phyloP scores from a whole-genome alignment of 305 asterid species.

The Coffea humblotiana region DNA sequence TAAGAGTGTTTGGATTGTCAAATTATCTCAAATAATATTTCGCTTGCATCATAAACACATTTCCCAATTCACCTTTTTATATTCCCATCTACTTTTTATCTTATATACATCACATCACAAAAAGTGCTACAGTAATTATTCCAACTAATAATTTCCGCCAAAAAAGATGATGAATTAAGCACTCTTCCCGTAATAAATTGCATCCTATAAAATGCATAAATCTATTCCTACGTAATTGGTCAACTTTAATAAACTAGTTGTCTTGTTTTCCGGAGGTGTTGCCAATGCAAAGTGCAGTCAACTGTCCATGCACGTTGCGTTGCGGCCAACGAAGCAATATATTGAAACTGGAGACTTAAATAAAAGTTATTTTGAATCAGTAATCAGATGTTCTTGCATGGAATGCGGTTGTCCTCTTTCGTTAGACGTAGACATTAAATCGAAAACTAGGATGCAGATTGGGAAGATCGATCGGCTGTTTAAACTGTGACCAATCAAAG shows the following conservation, averaged over 20 bases:
- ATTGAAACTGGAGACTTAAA: not conserved
- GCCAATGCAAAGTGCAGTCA: not conserved
- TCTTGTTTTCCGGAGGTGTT: not conserved
- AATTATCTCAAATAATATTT: no score
- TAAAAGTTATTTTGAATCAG: not conserved
- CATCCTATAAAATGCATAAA: not conserved
- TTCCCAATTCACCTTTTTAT: no score
- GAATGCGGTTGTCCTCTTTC: slow-evolving; percentile 19
- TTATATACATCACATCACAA: no score
- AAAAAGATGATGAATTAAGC: no score
- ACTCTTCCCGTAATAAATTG: not conserved
- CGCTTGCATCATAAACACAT: no score
- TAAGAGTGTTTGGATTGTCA: no score
- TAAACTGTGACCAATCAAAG: slow-evolving; percentile 10
- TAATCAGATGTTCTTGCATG: not conserved
- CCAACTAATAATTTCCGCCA: no score
- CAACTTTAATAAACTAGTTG: not conserved
- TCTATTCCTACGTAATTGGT: not conserved
- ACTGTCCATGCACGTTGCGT: not conserved
- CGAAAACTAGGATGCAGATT: not conserved
- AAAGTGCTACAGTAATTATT: no score
- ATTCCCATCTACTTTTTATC: no score
- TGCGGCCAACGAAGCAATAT: not conserved
- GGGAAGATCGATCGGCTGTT: not conserved
- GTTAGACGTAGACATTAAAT: not conserved